Evolutionary conservation across 306 rosid genomes (phyloP), one percentile per base, ranked within the genome.

Genomic region (Cicer cuneatum): DNA sequence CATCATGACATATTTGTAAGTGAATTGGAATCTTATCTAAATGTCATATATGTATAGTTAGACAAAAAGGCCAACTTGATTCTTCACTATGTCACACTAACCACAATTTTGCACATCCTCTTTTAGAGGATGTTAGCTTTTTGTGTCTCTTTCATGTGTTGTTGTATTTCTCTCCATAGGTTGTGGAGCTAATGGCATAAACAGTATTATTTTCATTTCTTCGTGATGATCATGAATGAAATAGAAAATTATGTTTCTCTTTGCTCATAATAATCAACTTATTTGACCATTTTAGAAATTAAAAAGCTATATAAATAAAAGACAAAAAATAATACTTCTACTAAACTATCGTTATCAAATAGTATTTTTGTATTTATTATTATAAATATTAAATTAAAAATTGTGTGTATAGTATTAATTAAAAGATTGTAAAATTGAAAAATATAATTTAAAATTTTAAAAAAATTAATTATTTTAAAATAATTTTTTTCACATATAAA

Each of bases 1-100:
- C 62, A 19, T 58, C 60, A 65, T 81, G 60, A 45, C 67, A 63
- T 40, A 33, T 41, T 47, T 60, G 56, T 43, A 39, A 42, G 35
- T 40, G 69, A 72, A 48, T 33, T 1, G 51, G 79, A 87, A 85
- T 64, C 87, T 83, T 78, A 81, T 76, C 84, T 46, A 46, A 51
- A 71, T 87, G 77, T 69, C 3, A 5, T 29, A 74, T 43, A 71
- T 66, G 73, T 54, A 81, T 33, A 67, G 78, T 64, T 68, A 45
- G 52, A 81, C 56, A 54, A 67, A 45, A 45, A 46, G 21, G 11
- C 78, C 74, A 62, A 52, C 64, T 41, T 65, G 42, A 51, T 74
- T 39, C 65, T 38, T 77, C 39, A 39, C 59, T 42, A 33, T 52
- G 33, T 42, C 69, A 60, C 60, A 52, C 35, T 64, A 60, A 33